Evolutionary conservation across 2,329 filamentous ascomycete species (phyloP), one percentile per base, ranked within the genome.

Genomic region (Diaporthe sp.): DNA sequence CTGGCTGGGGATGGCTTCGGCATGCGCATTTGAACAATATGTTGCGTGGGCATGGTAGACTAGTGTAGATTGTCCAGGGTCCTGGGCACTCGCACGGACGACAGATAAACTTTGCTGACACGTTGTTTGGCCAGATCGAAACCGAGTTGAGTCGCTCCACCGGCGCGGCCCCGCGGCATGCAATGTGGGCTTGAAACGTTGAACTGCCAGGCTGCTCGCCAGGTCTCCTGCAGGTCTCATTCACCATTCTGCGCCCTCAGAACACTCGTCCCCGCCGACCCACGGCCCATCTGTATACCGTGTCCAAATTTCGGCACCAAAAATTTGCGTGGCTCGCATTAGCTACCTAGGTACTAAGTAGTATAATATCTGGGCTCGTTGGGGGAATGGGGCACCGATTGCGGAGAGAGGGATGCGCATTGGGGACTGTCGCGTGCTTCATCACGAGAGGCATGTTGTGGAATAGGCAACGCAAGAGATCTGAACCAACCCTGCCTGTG

Each of bases 81-180:
- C 9, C 56, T 42, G 25, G 53, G 22, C 15, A 30, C 27, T 71
- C 53, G 69, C 56, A 61, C 69, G 56, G 69, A 50, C 61, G 42
- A 50, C 27, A 32, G 61, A 50, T 65, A 15, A 50, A 65, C 42
- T 50, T 35, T 65, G 22, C 27, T 25, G 61, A 50, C 61, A 65
- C 27, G 61, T 65, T 65, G 61, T 65, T 50, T 65, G 61, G 42
- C 27, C 39, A 47, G 59, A 63, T 63, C 44, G 39, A 63, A 63
- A 63, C 59, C 27, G 59, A 63, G 19, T 39, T 32, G 59, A 63
- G 39, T 65, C 42, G 61, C 61, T 50, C 61, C 61, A 65, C 61
- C 32, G 12, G 30, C 42, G 27, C 42, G 61, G 61, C 42, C 39
- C 59, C 61, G 27, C 42, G 42, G 27, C 22, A 17, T 65, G 61